phyloP scores from a whole-genome alignment of 257 asterid species.

The Forsythia viridissima region DNA sequence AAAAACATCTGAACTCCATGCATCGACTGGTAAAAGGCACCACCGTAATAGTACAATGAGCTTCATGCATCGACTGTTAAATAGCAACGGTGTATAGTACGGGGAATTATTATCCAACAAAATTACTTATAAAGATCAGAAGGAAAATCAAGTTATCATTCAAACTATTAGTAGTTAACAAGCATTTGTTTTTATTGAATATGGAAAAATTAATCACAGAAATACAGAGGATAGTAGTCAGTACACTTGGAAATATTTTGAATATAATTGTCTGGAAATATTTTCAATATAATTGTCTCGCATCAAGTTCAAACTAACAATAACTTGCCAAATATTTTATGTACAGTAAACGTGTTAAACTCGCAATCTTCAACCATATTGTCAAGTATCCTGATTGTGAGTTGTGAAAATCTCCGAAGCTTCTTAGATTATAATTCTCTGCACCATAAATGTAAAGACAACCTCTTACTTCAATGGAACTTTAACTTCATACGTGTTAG shows the following conservation, averaged over 20 bases:
- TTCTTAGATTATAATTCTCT: neutral
- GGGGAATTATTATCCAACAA: neutral
- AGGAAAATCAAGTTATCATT: neutral
- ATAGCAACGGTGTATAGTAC: no score
- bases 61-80: no score
- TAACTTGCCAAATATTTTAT: neutral
- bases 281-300: neutral
- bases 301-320: neutral
- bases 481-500: neutral
- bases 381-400: neutral
- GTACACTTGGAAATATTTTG: neutral
- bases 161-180: neutral
- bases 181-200: neutral
- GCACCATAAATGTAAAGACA: neutral
- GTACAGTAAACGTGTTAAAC: neutral
- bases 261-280: neutral
- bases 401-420: neutral
- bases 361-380: neutral
- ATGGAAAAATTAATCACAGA: neutral
- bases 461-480: neutral
- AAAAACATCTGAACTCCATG: no score
- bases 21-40: no score
- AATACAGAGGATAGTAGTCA: neutral
- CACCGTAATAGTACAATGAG: no score
- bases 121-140: neutral